Base-by-base conservation (phyloP, 1,284 basidiomycete species). In the Cryptococcus jaspeensis region DNA sequence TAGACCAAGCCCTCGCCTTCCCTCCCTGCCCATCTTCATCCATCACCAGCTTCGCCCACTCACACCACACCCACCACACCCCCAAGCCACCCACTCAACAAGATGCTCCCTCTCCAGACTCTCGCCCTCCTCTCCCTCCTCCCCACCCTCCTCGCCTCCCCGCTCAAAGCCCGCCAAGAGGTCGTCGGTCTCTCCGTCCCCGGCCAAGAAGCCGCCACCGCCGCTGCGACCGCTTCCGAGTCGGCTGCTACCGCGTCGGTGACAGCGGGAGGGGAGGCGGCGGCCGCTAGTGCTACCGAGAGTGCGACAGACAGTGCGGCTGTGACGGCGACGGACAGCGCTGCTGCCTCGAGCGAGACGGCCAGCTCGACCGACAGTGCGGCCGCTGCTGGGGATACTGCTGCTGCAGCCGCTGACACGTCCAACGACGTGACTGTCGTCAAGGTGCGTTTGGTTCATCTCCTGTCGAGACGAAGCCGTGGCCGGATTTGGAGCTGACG, bases 371-470 rank as follows among this genome's bases (percentile, higher is more conserved):
- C 45, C 32, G 7, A 40, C 23, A 22, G 25, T 22, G 47, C 36
- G 36, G 15, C 47, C 9, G 47, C 47, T 7, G 12, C 23, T 35
- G n/a, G 13, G 7, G n/a, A 20, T 16, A 32, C 45, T 28, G 11
- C 28, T 3, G 45, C 45, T 16, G 25, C 23, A 18, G 22, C 22
- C n/a, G 48, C 23, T 11, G 48, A 50, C n/a, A 50, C 48, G 2
- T 50, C 48, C 36, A 50, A 50, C 22, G 57, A 59, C 39, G 20
- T 46, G 20, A 59, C 57, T 4, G 57, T 59, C 36, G 53, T 59
- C 47, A 54, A 54, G 37, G 57, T 59, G 22, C 28, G 52, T 43
- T 16, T 44, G 18, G 28, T 28, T 3, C 13, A 12, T 22, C 39
- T 43, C 38, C 38, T 23, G n/a, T 22, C 45, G 5, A n/a, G 25